Evolutionary conservation across 129 eudicot genomes (phyloP), one percentile per base, ranked within the genome.

Genomic region (Gnaphalium uliginosum): DNA sequence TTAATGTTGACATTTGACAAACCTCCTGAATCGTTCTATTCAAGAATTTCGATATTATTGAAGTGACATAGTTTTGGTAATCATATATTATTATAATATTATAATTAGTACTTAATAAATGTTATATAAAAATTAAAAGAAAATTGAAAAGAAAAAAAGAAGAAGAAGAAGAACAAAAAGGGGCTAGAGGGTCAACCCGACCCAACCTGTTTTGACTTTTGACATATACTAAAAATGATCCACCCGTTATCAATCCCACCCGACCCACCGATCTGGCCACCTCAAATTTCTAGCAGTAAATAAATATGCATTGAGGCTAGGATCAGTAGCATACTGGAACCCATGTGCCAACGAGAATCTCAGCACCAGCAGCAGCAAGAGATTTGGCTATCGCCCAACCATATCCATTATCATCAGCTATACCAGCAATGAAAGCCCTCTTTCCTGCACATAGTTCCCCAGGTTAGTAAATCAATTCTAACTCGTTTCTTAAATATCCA

Each of bases 381-480:
- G 98, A 87, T 79, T 89, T 92, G 60, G 98, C 98, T 59, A 92
- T 89, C 32, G 98, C 98, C 98, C 98, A 92, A 50, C 98, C 98
- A 81, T 92, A 92, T 43, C 98, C 98, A 77, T 89, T 92, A 77
- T 92, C 98, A 84, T 92, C 98, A 61, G 98, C 98, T 68, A 92
- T 69, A 57, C 98, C 98, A 74, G 98, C 98, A 76, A 92, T 87
- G 75, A 89, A 92, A 37, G 98, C 98, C 81, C 94, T 87, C 82
- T 92, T 92, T 27, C 98, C 98, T 92, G 87, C 68, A 78, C 48
- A 68, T 17, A 66, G 18, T 37, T 66, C 54, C 71, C 0, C n/a
- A 21, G 7, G 26, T 66, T 10, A 66, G 29, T 29, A 30, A 66
- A 66, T 35, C 29, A 35, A 61, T 10, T 61, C 19, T 33, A 35